Evolutionary conservation across 2,329 filamentous ascomycete species (phyloP).

Genomic region (Fusarium sp.): DNA sequence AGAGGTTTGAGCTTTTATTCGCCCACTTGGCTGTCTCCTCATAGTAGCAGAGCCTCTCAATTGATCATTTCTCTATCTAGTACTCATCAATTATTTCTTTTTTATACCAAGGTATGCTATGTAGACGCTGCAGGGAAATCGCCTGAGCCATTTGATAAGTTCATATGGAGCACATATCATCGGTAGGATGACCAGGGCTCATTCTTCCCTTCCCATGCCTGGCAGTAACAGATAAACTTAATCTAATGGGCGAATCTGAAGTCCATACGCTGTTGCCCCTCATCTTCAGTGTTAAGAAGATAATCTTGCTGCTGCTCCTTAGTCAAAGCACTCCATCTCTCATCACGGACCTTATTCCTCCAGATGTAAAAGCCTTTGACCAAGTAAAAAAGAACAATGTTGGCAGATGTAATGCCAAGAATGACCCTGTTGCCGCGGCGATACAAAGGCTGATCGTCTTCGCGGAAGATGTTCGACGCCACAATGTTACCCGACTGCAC

Average conservation of each 20-base stretch:
- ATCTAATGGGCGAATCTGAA: conserved; percentile 64
- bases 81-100: too few relatives aligned
- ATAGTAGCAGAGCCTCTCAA: too few relatives aligned
- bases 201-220: too few relatives aligned
- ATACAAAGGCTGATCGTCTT: conserved; percentile 68
- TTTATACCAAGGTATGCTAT: too few relatives aligned
- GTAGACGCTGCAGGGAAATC: too few relatives aligned
- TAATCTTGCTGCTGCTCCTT: conserved; percentile 63
- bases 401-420: conserved; percentile 61
- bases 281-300: conserved; percentile 61
- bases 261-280: conserved; percentile 67
- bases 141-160: too few relatives aligned
- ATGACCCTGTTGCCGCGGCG: conserved; percentile 63
- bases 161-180: too few relatives aligned
- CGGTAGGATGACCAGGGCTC: too few relatives aligned
- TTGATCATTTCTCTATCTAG: too few relatives aligned
- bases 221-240: too few relatives aligned
- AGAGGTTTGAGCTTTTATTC: too few relatives aligned
- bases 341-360: conserved; percentile 59
- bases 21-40: too few relatives aligned
- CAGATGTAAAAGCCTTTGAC: conserved; percentile 63
- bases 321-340: conserved; percentile 58
- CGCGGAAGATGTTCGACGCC: conserved; percentile 57
- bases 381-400: conserved; percentile 59
- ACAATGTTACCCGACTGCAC: conserved; percentile 61